phyloP scores from a whole-genome alignment of 2,329 filamentous ascomycete genomes.

The Botrytis fragariae region DNA sequence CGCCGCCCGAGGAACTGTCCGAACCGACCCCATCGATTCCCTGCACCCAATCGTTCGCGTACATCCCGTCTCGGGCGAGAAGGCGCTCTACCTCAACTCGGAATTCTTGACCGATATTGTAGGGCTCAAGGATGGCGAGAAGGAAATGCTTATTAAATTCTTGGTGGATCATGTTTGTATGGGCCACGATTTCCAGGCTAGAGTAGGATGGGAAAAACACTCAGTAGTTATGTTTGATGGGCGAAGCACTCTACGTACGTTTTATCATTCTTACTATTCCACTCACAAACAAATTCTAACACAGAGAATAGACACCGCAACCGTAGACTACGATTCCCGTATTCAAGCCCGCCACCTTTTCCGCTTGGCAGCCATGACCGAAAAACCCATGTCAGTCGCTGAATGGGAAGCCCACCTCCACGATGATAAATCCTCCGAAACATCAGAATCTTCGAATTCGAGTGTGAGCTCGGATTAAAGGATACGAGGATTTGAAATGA shows the following conservation, averaged over 20 bases:
- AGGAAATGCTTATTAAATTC: conserved; percentile 63
- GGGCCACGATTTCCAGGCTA: conserved; percentile 66
- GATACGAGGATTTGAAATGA: conserved; percentile 16
- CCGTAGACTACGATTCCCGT: conserved; percentile 49
- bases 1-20: conserved; percentile 58
- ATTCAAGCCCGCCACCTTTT: conserved; percentile 49
- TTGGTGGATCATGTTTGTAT: conserved; percentile 65
- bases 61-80: conserved; percentile 72
- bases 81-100: conserved; percentile 67
- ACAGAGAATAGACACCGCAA: conserved; percentile 45
- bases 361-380: conserved; percentile 48
- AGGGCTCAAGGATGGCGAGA: conserved; percentile 65
- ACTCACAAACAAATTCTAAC: not conserved
- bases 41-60: conserved; percentile 66
- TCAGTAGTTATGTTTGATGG: conserved; percentile 53
- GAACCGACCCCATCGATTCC: conserved; percentile 60
- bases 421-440: conserved; percentile 17
- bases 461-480: conserved; percentile 20
- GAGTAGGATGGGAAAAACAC: conserved; percentile 61
- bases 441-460: conserved; percentile 11
- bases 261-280: not conserved
- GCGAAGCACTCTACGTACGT: conserved; percentile 46
- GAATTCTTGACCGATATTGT: conserved; percentile 66
- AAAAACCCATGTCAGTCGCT: conserved; percentile 47
- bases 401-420: conserved; percentile 24